Evolutionary conservation across 306 rosid species (phyloP).

Genomic region (Phaseolus lunatus): DNA sequence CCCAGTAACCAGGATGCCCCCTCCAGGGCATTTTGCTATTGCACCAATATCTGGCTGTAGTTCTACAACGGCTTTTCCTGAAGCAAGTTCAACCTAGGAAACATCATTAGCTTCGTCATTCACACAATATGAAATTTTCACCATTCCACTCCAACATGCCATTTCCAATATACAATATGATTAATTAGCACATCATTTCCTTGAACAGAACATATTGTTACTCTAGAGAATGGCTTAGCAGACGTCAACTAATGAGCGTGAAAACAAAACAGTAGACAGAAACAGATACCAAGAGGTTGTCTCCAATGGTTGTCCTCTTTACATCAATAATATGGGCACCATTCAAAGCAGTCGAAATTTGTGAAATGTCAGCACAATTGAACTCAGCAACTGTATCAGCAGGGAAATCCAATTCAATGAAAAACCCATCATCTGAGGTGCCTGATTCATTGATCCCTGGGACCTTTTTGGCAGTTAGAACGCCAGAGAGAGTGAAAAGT

Average conservation of each 20-base stretch:
- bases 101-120: neutral
- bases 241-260: neutral
- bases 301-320: neutral
- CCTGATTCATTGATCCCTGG: neutral
- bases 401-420: slow-evolving; percentile 16
- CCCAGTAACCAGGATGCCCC: neutral
- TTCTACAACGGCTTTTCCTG: neutral
- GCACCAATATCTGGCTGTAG: slow-evolving; percentile 21
- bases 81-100: slow-evolving; percentile 25
- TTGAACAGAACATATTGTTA: neutral
- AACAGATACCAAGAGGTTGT: neutral
- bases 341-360: slow-evolving; percentile 4
- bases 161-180: neutral
- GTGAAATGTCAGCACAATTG: neutral
- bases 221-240: neutral
- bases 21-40: slow-evolving; percentile 22
- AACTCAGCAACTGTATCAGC: neutral
- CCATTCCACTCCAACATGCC: neutral
- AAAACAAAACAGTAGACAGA: neutral
- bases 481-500: slow-evolving; percentile 12
- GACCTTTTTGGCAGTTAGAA: slow-evolving; percentile 17
- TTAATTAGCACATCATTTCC: neutral
- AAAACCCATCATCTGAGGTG: neutral
- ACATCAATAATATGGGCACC: neutral
- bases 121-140: neutral